A percentile compares a stretch with the other conserved stretches of the same genome.
Evolutionary conservation across 352 stramenopile species (phyloP).

Genomic region (Phytopythium ostracodes): DNA sequence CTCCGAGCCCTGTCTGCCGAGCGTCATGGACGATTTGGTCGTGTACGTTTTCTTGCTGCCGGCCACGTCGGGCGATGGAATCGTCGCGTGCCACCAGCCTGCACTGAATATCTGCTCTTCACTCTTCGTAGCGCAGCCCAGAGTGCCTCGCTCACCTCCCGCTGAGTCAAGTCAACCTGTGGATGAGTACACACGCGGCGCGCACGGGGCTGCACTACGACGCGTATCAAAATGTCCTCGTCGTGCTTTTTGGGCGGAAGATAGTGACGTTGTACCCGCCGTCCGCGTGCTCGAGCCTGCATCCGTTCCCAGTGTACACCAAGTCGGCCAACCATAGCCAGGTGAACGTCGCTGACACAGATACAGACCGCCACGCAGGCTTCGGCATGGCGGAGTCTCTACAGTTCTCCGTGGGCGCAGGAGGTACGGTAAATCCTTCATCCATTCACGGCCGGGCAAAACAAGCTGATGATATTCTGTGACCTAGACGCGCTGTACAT

Average conservation of each 20-base stretch:
- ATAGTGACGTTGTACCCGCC: constrained; percentile 67
- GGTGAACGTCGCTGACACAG: constrained; percentile 41
- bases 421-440: constrained; percentile 24
- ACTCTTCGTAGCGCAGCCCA: constrained; percentile 25
- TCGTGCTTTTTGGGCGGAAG: constrained; percentile 70
- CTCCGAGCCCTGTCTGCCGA: constrained; percentile 32
- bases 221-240: constrained; percentile 74
- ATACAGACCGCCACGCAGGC: constrained; percentile 24
- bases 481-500: constrained; percentile 72
- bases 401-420: constrained; percentile 32
- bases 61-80: background rate
- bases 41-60: constrained; percentile 31
- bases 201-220: constrained; percentile 79
- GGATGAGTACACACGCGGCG: constrained; percentile 60
- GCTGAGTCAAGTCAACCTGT: constrained; percentile 84
- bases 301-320: constrained; percentile 60
- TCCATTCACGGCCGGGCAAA: too few species aligned
- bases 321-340: constrained; percentile 76
- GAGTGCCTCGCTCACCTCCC: constrained; percentile 23
- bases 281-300: constrained; percentile 43
- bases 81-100: background rate
- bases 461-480: background rate
- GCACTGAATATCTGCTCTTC: constrained; percentile 1
- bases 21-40: constrained; percentile 50
- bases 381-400: constrained; percentile 27